Evolutionary conservation across 192 early-diverging fungal species (phyloP).

Genomic region (Coemansia sp.): DNA sequence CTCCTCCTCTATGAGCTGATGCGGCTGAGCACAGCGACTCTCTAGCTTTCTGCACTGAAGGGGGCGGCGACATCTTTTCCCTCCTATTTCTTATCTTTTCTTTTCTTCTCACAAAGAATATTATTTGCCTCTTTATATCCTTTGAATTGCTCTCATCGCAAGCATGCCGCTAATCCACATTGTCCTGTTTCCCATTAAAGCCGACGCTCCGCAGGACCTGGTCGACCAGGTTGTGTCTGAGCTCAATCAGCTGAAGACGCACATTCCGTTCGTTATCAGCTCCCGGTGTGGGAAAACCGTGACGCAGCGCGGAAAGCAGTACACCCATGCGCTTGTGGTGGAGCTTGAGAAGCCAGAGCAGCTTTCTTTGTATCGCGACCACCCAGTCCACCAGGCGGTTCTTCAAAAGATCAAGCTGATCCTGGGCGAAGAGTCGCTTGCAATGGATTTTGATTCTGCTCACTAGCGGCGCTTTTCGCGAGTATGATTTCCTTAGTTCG

Average conservation of each 20-base stretch:
- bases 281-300: conserved; percentile 35
- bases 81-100: neutral
- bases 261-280: conserved; percentile 33
- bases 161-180: conserved; percentile 40
- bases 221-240: conserved; percentile 23
- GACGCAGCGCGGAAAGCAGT: conserved; percentile 41
- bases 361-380: conserved; percentile 25
- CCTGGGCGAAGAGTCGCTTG: conserved; percentile 24
- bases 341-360: conserved; percentile 28
- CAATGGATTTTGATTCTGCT: conserved; percentile 32
- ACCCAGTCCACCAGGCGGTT: conserved; percentile 33
- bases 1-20: neutral
- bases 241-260: conserved; percentile 18
- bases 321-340: conserved; percentile 36
- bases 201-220: conserved; percentile 15
- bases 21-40: too few relatives aligned
- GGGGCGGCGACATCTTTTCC: neutral
- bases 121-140: neutral
- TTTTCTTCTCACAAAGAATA: neutral
- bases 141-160: neutral
- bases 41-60: too few relatives aligned
- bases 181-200: conserved; percentile 32
- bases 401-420: conserved; percentile 31
- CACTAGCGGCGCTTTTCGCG: neutral
- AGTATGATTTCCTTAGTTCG: neutral